Evolutionary conservation across 179 eudicot genomes (phyloP), one percentile per base, ranked within the genome.

Genomic region (Nepenthes alata): DNA sequence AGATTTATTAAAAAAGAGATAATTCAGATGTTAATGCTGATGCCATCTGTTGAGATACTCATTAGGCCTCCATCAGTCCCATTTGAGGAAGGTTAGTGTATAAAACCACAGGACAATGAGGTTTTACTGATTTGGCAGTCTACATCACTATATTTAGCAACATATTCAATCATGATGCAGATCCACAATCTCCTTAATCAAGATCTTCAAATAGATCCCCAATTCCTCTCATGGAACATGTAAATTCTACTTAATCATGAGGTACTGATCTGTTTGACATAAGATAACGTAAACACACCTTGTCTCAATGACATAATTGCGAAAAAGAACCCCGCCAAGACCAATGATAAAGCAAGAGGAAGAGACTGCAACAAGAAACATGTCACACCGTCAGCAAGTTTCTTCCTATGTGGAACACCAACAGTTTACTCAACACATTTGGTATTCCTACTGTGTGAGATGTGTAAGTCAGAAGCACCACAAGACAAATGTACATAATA

Each of bases 321-420:
- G 37, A 89, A 83, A 56, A 81, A 63, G 73, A 81, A 70, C 57
- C 85, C 96, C 16, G 68, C 70, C 69, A 86, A 11, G 54, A 80
- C 74, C 60, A 85, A 62, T 36, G 61, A 63, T 15, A 86, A 67
- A 64, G 93, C 96, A 70, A 89, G 48, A 0, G 84, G 96, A 57
- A 89, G 87, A 59, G 95, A 86, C 98, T 93, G 88, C 83, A 78
- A 63, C 36, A 73, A 61, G 35, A 62, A 60, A 65, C 14, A 57
- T 3, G 5, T 58, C 11, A 47, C 15, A 11, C 4, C 6, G 55
- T 52, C 6, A 52, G 25, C 6, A 11, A 52, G 10, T 52, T 52
- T 52, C 55, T n/a, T 52, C 55, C 35, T 52, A 14, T 25, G 35
- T 12, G 55, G 25, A 52, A 12, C 13, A 13, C 16, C 7, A 11